Conservation (phyloP, 768 basidiomycete species). For the Pleurotus salmoneostramineus region DNA sequence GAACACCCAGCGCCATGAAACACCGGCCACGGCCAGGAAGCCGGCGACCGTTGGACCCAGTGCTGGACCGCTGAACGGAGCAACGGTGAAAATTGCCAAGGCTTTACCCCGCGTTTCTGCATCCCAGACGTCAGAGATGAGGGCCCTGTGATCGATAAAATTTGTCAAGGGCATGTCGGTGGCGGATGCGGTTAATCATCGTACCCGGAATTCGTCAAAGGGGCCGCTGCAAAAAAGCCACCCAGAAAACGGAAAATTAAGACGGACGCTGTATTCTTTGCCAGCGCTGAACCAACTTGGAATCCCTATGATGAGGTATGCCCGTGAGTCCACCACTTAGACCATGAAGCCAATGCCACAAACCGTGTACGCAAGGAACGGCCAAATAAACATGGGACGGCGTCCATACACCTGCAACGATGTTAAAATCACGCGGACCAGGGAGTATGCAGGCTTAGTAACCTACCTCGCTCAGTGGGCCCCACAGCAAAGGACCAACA, state of each 20-base stretch:
- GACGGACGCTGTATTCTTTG: slow-evolving; percentile 58
- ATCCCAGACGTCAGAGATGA: slow-evolving; percentile 64
- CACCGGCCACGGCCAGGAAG: slow-evolving; percentile 32
- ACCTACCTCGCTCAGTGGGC: slow-evolving; percentile 28
- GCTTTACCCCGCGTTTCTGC: slow-evolving; percentile 59
- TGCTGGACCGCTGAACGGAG: slow-evolving; percentile 67
- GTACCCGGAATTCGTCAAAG: slow-evolving; percentile 66
- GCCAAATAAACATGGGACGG: slow-evolving; percentile 50
- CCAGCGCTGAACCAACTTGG: slow-evolving; percentile 59
- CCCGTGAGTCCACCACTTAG: not conserved
- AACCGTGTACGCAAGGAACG: slow-evolving; percentile 55
- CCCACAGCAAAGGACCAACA: slow-evolving; percentile 60
- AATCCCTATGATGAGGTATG: slow-evolving; percentile 36
- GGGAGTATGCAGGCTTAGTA: not conserved
- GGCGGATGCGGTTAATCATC: slow-evolving; percentile 9
- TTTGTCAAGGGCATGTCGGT: slow-evolving; percentile 1
- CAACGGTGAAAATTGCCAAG: slow-evolving; percentile 58
- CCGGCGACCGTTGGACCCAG: slow-evolving; percentile 53
- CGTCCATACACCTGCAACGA: slow-evolving; percentile 52
- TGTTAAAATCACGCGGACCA: slow-evolving; percentile 32
- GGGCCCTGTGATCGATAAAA: slow-evolving; percentile 25
- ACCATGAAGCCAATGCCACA: slow-evolving; percentile 6
- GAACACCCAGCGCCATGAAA: slow-evolving; percentile 66
- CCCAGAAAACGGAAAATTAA: slow-evolving; percentile 69
- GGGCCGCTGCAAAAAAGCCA: slow-evolving; percentile 66